Conservation (phyloP, 768 basidiomycete genomes). For the Mycena galericulata region DNA sequence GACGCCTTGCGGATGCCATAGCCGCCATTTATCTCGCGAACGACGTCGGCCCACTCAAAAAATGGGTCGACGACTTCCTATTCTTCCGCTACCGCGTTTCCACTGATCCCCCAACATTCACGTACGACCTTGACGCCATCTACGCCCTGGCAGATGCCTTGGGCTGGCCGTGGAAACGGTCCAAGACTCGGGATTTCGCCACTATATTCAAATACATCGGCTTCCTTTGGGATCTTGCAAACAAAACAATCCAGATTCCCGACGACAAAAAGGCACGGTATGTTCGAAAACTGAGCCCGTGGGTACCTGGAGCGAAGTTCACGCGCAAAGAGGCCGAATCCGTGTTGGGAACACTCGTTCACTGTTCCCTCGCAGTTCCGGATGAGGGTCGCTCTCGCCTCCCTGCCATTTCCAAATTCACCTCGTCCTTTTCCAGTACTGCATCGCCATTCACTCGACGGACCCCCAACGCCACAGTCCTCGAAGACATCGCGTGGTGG, state of each 20-base stretch:
- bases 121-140: conserved; percentile 39
- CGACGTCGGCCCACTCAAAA: conserved; percentile 39
- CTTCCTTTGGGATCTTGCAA: conserved; percentile 48
- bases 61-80: conserved; percentile 53
- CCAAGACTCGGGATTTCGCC: conserved; percentile 44
- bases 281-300: conserved; percentile 37
- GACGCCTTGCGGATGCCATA: conserved; percentile 44
- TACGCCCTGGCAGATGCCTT: conserved; percentile 38
- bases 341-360: conserved; percentile 50
- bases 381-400: conserved; percentile 46
- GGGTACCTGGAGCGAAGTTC: conserved; percentile 27
- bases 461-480: conserved; percentile 28
- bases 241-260: conserved; percentile 46
- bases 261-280: conserved; percentile 46
- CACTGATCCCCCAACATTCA: conserved; percentile 14
- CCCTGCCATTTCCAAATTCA: conserved; percentile 44
- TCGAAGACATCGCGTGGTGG: conserved; percentile 47
- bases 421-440: conserved; percentile 37
- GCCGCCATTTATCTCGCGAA: conserved; percentile 35
- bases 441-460: conserved; percentile 29
- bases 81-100: conserved; percentile 41
- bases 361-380: conserved; percentile 47
- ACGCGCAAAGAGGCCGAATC: conserved; percentile 39
- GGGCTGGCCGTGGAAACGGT: conserved; percentile 47
- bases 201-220: conserved; percentile 49